Conservation (phyloP, 768 basidiomycete genomes). For the Peribolospora baueri region DNA sequence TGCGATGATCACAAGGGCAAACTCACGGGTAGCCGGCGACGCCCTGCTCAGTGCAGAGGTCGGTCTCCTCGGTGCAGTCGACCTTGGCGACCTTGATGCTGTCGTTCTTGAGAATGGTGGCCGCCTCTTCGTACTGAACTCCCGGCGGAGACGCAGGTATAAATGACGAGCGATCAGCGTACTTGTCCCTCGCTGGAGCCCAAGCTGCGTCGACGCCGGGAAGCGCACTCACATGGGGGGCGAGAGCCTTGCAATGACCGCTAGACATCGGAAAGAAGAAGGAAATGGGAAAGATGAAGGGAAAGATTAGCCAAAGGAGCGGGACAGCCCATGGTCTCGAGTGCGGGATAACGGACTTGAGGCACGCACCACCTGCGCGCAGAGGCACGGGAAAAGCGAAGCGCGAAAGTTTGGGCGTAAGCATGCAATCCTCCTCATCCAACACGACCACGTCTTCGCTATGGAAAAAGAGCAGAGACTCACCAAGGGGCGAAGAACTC, state of each 20-base stretch:
- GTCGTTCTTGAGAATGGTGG: constrained; percentile 71
- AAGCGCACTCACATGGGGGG: constrained; percentile 7
- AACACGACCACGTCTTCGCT: no score
- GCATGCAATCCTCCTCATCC: no score
- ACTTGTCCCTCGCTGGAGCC: no score
- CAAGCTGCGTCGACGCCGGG: neutral
- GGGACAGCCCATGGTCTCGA: neutral
- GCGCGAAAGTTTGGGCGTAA: no score
- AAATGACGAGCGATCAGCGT: neutral
- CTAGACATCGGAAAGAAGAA: neutral
- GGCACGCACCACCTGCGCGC: neutral
- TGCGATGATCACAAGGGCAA: neutral
- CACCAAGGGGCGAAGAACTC: constrained; percentile 91
- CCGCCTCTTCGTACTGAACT: constrained; percentile 30
- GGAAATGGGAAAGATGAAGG: neutral
- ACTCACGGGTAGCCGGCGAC: constrained; percentile 85
- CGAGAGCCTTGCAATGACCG: constrained; percentile 15
- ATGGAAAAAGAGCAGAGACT: neutral
- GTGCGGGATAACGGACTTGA: neutral
- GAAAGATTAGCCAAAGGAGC: neutral
- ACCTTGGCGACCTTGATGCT: constrained; percentile 83
- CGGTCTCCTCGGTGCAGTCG: constrained; percentile 82
- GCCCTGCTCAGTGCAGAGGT: constrained; percentile 67
- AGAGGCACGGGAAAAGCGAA: no score
- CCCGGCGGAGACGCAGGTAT: neutral